Evolutionary conservation across 805 yeast species (phyloP).

Genomic region (Yarrowia porcina): DNA sequence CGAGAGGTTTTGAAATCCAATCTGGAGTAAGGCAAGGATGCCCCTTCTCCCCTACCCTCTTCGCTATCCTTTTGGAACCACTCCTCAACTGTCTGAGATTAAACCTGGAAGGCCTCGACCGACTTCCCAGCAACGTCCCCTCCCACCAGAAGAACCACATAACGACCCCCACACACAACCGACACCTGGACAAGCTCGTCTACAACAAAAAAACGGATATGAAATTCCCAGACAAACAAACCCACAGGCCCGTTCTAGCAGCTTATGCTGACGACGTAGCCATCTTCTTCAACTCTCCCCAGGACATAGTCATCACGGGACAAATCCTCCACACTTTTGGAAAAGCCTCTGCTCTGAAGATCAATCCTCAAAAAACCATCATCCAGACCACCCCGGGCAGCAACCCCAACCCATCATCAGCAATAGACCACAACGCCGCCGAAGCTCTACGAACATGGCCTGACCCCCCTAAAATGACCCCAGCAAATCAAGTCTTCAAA

Average conservation of each 20-base stretch:
- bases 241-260: not conserved
- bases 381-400: not conserved
- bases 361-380: not conserved
- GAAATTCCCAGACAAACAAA: not conserved
- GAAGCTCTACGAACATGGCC: not conserved
- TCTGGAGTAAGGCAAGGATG: not conserved
- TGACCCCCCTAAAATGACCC: not conserved
- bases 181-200: not conserved
- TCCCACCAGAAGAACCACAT: not conserved
- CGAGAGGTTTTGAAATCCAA: not conserved
- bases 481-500: not conserved
- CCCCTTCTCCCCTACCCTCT: not conserved
- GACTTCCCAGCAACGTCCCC: not conserved
- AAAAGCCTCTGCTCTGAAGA: not conserved
- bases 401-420: not conserved
- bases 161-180: not conserved
- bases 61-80: not conserved
- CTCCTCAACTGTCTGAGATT: not conserved
- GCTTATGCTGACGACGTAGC: not conserved
- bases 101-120: not conserved
- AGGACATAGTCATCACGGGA: not conserved
- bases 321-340: not conserved
- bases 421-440: not conserved
- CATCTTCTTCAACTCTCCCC: too few relatives aligned
- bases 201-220: not conserved